A percentile compares a stretch with the other conserved stretches of the same genome.
Conservation (phyloP, 2,329 filamentous ascomycete species). For the Exophiala sideris region DNA sequence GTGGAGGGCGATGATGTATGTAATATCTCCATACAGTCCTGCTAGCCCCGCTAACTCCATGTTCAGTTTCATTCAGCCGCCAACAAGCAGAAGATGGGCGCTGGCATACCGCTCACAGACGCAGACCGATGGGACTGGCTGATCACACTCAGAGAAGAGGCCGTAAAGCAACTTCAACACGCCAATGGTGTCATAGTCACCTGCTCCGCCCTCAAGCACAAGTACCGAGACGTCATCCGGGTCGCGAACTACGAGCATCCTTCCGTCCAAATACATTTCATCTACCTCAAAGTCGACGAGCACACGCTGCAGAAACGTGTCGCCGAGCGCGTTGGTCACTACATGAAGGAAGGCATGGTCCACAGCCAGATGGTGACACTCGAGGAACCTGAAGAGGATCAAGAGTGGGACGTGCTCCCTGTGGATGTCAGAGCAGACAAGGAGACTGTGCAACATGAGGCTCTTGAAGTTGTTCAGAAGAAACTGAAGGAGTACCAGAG, state of each 20-base stretch:
- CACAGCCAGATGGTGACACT: constrained; percentile 83
- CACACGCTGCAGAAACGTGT: constrained; percentile 74
- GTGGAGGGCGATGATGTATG: constrained; percentile 75
- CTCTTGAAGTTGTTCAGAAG: constrained; percentile 56
- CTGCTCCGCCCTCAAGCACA: constrained; percentile 93
- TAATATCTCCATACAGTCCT: constrained; percentile 21
- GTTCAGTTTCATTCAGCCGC: constrained; percentile 51
- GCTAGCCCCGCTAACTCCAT: constrained; percentile 13
- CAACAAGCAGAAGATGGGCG: constrained; percentile 89
- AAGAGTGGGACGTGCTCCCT: constrained; percentile 66
- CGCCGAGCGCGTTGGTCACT: constrained; percentile 72
- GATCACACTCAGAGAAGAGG: constrained; percentile 66
- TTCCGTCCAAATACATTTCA: constrained; percentile 78
- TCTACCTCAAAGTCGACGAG: constrained; percentile 80
- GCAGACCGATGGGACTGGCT: constrained; percentile 98
- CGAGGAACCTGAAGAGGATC: constrained; percentile 71
- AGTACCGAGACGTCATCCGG: constrained; percentile 89
- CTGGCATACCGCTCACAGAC: constrained; percentile 80
- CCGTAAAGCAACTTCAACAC: constrained; percentile 44
- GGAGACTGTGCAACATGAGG: constrained; percentile 57
- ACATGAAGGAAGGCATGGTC: constrained; percentile 96
- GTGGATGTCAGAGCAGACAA: constrained; percentile 59
- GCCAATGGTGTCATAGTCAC: constrained; percentile 84
- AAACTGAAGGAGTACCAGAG: constrained; percentile 49
- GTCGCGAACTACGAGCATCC: constrained; percentile 73